A percentile compares a stretch with the other conserved stretches of the same genome.
Conservation (phyloP, 2,329 filamentous ascomycete species). For the Fusarium sp. region DNA sequence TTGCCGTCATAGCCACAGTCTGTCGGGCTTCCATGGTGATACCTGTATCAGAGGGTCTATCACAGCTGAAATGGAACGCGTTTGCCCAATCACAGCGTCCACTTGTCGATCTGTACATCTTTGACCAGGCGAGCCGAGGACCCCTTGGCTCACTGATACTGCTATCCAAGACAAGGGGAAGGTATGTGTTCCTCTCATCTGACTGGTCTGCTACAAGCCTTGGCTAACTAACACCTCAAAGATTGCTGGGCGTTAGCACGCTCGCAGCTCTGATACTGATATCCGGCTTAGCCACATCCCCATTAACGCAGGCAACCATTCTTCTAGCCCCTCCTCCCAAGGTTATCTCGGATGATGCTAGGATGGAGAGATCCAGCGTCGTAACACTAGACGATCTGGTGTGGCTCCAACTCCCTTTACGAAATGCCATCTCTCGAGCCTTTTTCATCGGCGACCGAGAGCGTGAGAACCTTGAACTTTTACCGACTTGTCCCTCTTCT, state of each 20-base stretch:
- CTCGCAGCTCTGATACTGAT: background rate
- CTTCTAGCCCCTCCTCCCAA: background rate
- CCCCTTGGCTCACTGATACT: background rate
- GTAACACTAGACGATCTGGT: no score
- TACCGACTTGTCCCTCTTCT: background rate
- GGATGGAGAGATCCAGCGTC: no score
- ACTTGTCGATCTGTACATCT: background rate
- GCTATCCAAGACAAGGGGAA: background rate
- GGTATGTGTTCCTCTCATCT: background rate
- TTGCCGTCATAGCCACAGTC: background rate
- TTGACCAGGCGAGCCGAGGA: background rate
- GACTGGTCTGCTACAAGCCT: no score
- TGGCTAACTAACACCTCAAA: background rate
- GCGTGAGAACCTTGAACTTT: background rate
- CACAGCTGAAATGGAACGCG: background rate
- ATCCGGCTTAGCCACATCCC: background rate
- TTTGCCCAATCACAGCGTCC: background rate
- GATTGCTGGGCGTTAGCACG: background rate
- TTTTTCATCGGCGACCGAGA: background rate
- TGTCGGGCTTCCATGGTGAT: background rate
- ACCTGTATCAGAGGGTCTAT: background rate
- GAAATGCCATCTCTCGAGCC: background rate
- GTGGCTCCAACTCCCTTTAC: background rate
- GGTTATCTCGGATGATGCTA: background rate
- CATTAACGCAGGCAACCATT: background rate